A percentile compares a stretch with the other conserved stretches of the same genome.
These are phyloP conservation scores for Coniochaeta sp. DNA, from an alignment of 2,329 filamentous ascomycete genomes.

Conservation along the genomic window DNA sequence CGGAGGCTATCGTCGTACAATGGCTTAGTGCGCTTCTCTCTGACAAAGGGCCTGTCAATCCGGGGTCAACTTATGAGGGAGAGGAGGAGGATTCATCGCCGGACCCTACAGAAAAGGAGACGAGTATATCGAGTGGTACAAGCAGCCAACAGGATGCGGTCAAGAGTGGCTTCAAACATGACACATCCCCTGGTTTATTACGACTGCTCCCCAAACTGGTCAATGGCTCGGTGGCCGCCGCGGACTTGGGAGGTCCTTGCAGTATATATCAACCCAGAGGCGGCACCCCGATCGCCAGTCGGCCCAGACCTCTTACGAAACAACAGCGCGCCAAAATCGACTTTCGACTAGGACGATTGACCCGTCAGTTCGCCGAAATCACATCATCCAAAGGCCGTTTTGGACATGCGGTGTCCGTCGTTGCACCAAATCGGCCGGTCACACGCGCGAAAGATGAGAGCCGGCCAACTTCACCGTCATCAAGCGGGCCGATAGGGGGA, in stretches of 20 bases:
- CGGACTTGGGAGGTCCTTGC: constrained; percentile 27
- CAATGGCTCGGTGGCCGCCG: constrained; percentile 23
- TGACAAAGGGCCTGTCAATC: constrained; percentile 1
- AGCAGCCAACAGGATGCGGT: background rate
- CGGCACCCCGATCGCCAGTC: constrained; percentile 29
- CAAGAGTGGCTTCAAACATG: background rate
- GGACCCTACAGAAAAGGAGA: background rate
- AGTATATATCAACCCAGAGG: constrained; percentile 31
- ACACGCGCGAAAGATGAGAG: background rate
- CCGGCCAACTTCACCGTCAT: background rate
- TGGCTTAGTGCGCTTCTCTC: constrained; percentile 30
- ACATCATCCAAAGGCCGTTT: constrained; percentile 40
- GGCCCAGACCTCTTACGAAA: constrained; percentile 23
- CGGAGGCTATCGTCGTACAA: constrained; percentile 35
- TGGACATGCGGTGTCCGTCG: constrained; percentile 32
- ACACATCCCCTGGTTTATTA: constrained; percentile 15
- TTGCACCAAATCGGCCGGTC: constrained; percentile 14
- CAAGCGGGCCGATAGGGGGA: constrained; percentile 11
- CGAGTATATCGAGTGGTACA: background rate
- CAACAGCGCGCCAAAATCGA: constrained; percentile 31
- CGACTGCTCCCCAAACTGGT: constrained; percentile 32
- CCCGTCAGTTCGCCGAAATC: constrained; percentile 34
- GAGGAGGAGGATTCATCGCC: background rate
- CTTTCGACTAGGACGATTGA: constrained; percentile 38
- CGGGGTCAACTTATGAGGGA: background rate